Base-by-base conservation (phyloP, 495 filamentous ascomycete genomes). In the Podospora conica region DNA sequence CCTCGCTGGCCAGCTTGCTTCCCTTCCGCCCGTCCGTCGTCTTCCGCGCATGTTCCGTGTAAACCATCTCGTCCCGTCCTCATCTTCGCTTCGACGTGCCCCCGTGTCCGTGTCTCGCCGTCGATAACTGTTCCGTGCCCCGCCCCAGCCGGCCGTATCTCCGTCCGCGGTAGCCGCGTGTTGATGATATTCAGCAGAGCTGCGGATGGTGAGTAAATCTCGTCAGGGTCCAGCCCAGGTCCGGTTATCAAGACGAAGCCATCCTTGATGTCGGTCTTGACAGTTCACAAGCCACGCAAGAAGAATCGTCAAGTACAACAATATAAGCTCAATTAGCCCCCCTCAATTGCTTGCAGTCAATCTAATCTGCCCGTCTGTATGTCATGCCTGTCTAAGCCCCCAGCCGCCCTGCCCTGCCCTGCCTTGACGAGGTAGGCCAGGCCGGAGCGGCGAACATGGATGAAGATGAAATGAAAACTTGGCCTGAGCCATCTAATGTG, bases 301-400 rank as follows among this genome's bases (percentile, higher is more conserved):
- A 48, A 2, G 33, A 18, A 0, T 48, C 8, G 18, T 2, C 18
- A 48, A 24, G 7, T 3, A 53, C n/a, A 55, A 53, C 18, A 15
- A 55, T 10, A 28, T 18, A 21, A 3, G 20, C n/a, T 20, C 15
- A 28, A 28, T 62, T 33, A 28, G 23, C 27, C n/a, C n/a, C 61
- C 63, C 55, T 70, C 72, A 74, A 74, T 74, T 74, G 72, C 72
- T 74, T 74, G 72, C 70, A 69, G 66, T 71, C 72, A 69, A 58
- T 72, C 63, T 67, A 67, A 66, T 65, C 31, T 48, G 40, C 40
- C 40, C 40, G 2, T 48, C 40, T 48, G 40, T 48, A 5, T 48
- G 40, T 40, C 12, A n/a, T 18, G 12, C 55, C 29, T 54, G n/a
- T 28, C 55, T 57, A 28, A 48, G 40, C 40, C 40, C 40, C 40